Base-by-base conservation (phyloP, 176 grass and related monocot genomes). In the Rhipidocladum racemiflorum region DNA sequence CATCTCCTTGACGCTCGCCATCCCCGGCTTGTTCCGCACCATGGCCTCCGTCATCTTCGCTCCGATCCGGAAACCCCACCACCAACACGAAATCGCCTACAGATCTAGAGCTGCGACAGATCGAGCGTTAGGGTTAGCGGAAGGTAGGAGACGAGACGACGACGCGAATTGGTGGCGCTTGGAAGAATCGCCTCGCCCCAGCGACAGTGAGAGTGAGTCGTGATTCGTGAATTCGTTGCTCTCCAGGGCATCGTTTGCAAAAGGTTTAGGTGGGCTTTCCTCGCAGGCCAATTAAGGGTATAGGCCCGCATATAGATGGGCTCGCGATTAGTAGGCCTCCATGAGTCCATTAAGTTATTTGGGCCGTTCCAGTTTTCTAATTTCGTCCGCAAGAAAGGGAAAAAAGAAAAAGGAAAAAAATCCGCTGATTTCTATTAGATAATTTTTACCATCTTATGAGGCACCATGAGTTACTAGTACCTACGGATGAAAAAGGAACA, bases 1-100 rank as follows among this genome's bases (percentile, higher is more conserved):
- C 96, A 99, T 99, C 28, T 99, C 92, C 87, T 77, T 92, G 70
- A 99, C 93, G 91, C 92, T 93, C 53, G 83, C 85, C 96, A 99
- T 99, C 39, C 96, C 96, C 18, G 92, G 88, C 89, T 95, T 95
- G 90, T 93, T 95, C 56, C 96, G 72, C 72, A 95, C 82, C 88
- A 81, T 35, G 23, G 92, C 54, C 79, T 99, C 96, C 90, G 96
- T 99, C 92, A 95, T 99, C 67, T 61, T 87, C 43, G 50, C 79
- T 83, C 62, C 73, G 77, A 64, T 71, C 77, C 63, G 87, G 54
- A 21, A 24, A 60, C 7, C 53, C 61, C 80, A 25, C 80, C 28
- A 25, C 68, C 28, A 14, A 40, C 28, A 54, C 2, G 54, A 34
- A 23, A 3, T 2, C 23, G 23, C 40, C 61, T 48, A 61, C 82